Base-by-base conservation (phyloP, 768 basidiomycete species). In the Boletus tylopilopsis region DNA sequence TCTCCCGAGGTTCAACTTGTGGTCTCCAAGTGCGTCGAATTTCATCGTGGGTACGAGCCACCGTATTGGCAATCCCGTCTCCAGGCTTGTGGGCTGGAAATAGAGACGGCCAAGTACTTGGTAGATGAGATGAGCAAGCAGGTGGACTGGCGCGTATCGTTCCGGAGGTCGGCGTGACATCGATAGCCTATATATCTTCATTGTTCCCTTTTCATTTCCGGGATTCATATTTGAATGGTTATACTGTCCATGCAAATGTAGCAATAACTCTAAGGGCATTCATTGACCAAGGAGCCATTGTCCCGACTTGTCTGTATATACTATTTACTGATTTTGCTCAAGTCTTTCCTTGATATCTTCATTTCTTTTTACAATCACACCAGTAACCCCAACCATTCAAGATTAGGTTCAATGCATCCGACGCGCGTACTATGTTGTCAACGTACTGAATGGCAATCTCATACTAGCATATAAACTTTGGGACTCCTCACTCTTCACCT, bases 81-180 rank as follows among this genome's bases (percentile, higher is more conserved):
- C 23, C 55, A 51, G 45, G 56, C 57, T 13, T 63, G 55, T 24
- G 57, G 57, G 19, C 25, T 67, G 42, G 54, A 51, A 21, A 23
- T 40, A 3, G 55, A 55, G 11, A 54, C 54, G 3, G 53, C 53
- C 6, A 51, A 39, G 16, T 49, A 49, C 21, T 40, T 67, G 42
- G 49, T 69, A 23, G 52, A 58, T 19, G 66, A 59, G 46, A 69
- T 67, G 65, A 60, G 50, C 32, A 51, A 47, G 15, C 54, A 67
- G 13, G 54, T 58, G 4, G 56, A 69, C 8, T 61, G 58, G 60
- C 15, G 42, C 0, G 11, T 48, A 11, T 35, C 54, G 0, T 39
- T 42, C 5, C 38, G 42, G 13, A 56, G 30, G 27, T 22, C 22
- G 11, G 13, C 16, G 30, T 53, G 53, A 61, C 21, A 6, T 19